Conservation (phyloP, 352 stramenopile species). For the Phytophthora capsici region DNA sequence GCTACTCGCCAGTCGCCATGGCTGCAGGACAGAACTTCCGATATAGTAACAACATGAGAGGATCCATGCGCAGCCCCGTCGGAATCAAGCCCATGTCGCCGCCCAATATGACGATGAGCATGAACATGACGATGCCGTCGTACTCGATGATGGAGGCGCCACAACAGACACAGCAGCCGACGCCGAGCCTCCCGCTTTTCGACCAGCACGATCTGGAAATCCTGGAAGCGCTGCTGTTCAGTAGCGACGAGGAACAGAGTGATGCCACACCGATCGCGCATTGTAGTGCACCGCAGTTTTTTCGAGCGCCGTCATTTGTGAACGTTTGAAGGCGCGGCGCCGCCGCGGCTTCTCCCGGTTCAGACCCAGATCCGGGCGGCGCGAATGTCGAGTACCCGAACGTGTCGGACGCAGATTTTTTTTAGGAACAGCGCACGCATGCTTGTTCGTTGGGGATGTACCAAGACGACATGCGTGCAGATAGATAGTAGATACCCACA, state of each 20-base stretch:
- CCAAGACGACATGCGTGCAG: slow-evolving; percentile 6
- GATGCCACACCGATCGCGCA: slow-evolving; percentile 23
- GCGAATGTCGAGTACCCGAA: slow-evolving; percentile 29
- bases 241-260: slow-evolving; percentile 54
- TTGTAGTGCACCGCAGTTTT: slow-evolving; percentile 32
- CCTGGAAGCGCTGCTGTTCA: slow-evolving; percentile 61
- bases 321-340: slow-evolving; percentile 46
- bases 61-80: slow-evolving; percentile 20
- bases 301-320: slow-evolving; percentile 39
- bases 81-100: slow-evolving; percentile 26
- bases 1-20: slow-evolving; percentile 26
- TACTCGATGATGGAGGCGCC: slow-evolving; percentile 6
- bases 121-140: slow-evolving; percentile 31
- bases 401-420: slow-evolving; percentile 32
- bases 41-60: slow-evolving; percentile 10
- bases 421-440: slow-evolving; percentile 9
- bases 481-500: slow-evolving; percentile 30
- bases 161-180: slow-evolving; percentile 13
- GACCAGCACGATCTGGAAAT: slow-evolving; percentile 58
- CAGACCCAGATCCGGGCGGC: slow-evolving; percentile 33
- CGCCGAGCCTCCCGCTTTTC: slow-evolving; percentile 39
- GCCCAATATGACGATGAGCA: slow-evolving; percentile 32
- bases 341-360: slow-evolving; percentile 28
- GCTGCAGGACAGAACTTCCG: slow-evolving; percentile 42
- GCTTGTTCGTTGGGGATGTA: not conserved